Evolutionary conservation across 164 flowering plant genomes (phyloP).

Genomic region (Liriodendron chinense): DNA sequence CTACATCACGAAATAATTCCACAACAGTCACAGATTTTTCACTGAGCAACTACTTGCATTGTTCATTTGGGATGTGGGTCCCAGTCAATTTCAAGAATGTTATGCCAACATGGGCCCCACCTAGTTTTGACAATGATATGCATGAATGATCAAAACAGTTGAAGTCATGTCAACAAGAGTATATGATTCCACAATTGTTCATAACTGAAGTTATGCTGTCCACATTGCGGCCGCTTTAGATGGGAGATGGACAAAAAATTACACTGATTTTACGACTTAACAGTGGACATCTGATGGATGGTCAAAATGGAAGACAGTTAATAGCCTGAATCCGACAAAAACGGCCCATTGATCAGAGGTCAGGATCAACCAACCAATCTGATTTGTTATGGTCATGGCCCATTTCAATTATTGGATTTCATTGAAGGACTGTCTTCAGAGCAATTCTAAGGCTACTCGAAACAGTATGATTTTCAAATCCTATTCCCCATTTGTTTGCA

Average conservation of each 20-base stretch:
- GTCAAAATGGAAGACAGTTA: too few relatives aligned
- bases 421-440: background rate
- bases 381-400: background rate
- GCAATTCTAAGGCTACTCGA: background rate
- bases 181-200: background rate
- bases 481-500: background rate
- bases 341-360: too few relatives aligned
- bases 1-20: constrained; percentile 27
- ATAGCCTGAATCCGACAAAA: too few relatives aligned
- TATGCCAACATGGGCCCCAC: background rate
- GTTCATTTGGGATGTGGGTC: background rate
- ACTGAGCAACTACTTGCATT: background rate
- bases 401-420: background rate
- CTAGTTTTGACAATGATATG: too few relatives aligned
- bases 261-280: background rate
- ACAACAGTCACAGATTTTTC: background rate
- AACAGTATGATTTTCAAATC: background rate
- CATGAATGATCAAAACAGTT: too few relatives aligned
- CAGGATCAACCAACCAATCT: background rate
- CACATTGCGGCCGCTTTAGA: background rate
- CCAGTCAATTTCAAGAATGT: too few relatives aligned
- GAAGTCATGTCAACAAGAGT: background rate
- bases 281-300: too few relatives aligned
- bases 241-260: background rate
- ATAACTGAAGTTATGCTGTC: background rate